Base-by-base conservation (phyloP, 495 filamentous ascomycete species). In the Tuber borchii region DNA sequence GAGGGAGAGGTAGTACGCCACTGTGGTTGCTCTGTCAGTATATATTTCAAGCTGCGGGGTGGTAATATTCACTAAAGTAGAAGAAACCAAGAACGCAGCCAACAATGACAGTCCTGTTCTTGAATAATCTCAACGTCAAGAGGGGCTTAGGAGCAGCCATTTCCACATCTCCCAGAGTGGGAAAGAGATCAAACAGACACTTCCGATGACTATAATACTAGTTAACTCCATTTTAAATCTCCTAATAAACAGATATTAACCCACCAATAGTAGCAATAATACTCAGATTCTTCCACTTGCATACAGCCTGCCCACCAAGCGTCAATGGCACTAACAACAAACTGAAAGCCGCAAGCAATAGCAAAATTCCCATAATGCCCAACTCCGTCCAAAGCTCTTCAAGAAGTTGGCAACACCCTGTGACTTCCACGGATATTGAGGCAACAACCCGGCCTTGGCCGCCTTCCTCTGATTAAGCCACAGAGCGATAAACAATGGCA, bases 1-100 rank as follows among this genome's bases (percentile, higher is more conserved):
- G 70, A 90, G 85, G 34, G 89, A 90, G 68, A 91, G 88, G 79
- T 90, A 91, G 80, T 90, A 91, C 22, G 88, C 89, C 85, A 90
- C 77, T 79, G 14, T 10, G 34, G 51, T 73, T 79, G 75, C 26
- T 8, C 76, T 77, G 75, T 82, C 78, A 73, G 69, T 42, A 56
- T 73, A 74, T 44, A 20, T 46, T 0, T 12, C 80, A 83, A 73
- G 83, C 87, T 85, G n/a, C 43, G 14, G 19, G 20, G n/a, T 2
- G 16, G 26, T 37, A 51, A 19, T 14, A 70, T 72, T 74, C 1
- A 79, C 77, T 89, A 78, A 90, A 91, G 71, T 90, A 91, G 84
- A 89, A 91, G 77, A 88, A 88, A 4, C 83, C 86, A 77, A 91
- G 84, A 0, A 86, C 82, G 77, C 88, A 91, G 20, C 88, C 88